These are phyloP conservation scores for Pleurotus pulmonarius DNA, from an alignment of 768 basidiomycete species.

Conservation along the genomic window DNA sequence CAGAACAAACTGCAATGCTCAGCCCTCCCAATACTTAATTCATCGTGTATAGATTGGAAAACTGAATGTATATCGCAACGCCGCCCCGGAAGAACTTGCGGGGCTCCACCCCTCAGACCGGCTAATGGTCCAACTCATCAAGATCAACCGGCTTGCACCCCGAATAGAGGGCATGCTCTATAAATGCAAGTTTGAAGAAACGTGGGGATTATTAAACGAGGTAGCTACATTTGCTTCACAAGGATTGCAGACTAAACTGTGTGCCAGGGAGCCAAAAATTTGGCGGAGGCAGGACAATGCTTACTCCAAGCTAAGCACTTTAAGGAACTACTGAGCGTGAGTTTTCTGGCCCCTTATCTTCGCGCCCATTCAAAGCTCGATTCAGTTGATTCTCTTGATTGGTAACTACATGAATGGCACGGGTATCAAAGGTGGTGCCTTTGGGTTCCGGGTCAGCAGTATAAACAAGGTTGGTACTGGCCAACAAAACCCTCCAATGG, in stretches of 20 bases:
- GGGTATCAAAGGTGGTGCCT: conserved; percentile 93
- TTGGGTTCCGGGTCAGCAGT: conserved; percentile 94
- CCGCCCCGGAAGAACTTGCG: conserved; percentile 82
- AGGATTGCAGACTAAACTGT: conserved; percentile 5
- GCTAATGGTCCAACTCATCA: conserved; percentile 94
- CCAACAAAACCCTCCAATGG: background rate
- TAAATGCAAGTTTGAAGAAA: conserved; percentile 83
- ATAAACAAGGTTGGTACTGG: conserved; percentile 76
- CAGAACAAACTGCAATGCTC: conserved; percentile 10
- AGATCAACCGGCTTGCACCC: conserved; percentile 83
- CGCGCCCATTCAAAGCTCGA: too few relatives aligned
- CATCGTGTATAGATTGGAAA: conserved; percentile 65
- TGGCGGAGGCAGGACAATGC: conserved; percentile 77
- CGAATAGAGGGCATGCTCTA: conserved; percentile 97
- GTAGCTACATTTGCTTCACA: conserved; percentile 34
- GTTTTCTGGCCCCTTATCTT: conserved; percentile 12
- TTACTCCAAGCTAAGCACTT: conserved; percentile 82
- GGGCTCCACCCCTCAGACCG: conserved; percentile 93
- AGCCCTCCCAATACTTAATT: background rate
- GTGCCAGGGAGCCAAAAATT: conserved; percentile 69
- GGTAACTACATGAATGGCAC: conserved; percentile 99
- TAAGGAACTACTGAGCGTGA: conserved; percentile 84
- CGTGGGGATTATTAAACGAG: conserved; percentile 76
- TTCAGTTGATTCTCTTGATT: conserved; percentile 82
- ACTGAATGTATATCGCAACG: conserved; percentile 83